These are phyloP conservation scores for Echium plantagineum DNA, from an alignment of 257 asterid species.

Conservation along the genomic window DNA sequence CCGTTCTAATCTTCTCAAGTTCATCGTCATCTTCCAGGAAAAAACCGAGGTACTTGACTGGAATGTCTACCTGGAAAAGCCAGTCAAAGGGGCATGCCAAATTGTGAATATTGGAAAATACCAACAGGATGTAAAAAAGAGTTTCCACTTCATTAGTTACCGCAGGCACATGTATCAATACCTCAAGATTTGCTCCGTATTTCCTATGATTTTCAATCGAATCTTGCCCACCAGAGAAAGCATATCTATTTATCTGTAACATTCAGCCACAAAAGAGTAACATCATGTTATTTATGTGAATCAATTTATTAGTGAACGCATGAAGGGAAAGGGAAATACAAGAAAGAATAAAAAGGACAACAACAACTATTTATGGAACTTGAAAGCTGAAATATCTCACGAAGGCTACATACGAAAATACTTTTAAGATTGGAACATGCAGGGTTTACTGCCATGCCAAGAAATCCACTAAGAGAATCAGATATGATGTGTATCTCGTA, in stretches of 20 bases:
- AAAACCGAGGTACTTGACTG: slow-evolving; percentile 80
- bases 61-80: slow-evolving; percentile 68
- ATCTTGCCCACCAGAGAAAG: slow-evolving; percentile 97
- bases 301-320: neutral
- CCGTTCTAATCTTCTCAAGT: slow-evolving; percentile 56
- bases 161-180: slow-evolving; percentile 16
- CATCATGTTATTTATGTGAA: neutral
- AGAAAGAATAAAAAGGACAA: too few species aligned
- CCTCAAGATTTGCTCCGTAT: slow-evolving; percentile 94
- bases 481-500: too few species aligned
- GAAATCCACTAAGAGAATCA: too few species aligned
- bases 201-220: slow-evolving; percentile 75
- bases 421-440: too few species aligned
- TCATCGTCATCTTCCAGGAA: slow-evolving; percentile 87
- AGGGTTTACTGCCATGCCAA: too few species aligned
- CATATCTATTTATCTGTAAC: slow-evolving; percentile 65
- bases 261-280: neutral
- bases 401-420: too few species aligned
- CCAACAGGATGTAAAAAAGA: neutral
- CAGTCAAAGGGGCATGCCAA: slow-evolving; percentile 1
- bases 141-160: neutral
- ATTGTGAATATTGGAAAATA: neutral
- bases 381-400: too few species aligned
- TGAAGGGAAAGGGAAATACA: too few species aligned
- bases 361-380: too few species aligned